Base-by-base conservation (phyloP, 108 stramenopile genomes). In the Pseudonitzschia delicatissima region DNA sequence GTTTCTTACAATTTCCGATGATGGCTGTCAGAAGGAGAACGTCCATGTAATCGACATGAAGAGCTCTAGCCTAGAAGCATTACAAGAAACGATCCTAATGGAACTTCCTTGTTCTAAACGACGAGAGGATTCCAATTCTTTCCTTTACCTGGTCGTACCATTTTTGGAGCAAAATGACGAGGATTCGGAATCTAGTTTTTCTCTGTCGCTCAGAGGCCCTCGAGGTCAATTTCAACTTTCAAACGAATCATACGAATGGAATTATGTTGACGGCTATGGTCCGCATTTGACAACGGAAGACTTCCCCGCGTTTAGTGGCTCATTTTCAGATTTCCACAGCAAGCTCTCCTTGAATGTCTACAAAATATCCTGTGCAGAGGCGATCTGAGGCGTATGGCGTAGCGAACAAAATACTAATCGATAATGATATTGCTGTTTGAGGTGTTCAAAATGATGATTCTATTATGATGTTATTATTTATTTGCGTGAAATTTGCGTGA, bases 231-330 rank as follows among this genome's bases (percentile, higher is more conserved):
- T 15, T 23, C 23, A 61, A 37, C 60, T 61, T 42, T 37, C 39
- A 4, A 27, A 29, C 39, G 39, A 21, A 2, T 1, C 34, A 3
- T 73, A 73, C 34, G 25, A 57, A 17, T 73, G 72, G 21, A 15
- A 60, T 15, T 6, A 34, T 25, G 45, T 69, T 13, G 7, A 62
- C 36, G 45, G 44, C 40, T 52, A 69, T 58, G 36, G 59, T 60
- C 69, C 69, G 9, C 87, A 89, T 64, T 40, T 89, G 0, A 76
- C 76, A 6, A 89, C 87, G 11, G 87, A 89, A 66, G 83, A 89
- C 55, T 82, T 83, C 67, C 87, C 87, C n/a, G 13, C 49, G 69
- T 31, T 62, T 76, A 27, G 25, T 80, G 21, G 11, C 13, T 33
- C 57, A 59, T 17, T 74, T 5, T n/a, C 26, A 27, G 11, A 33